Conservation (phyloP, 208 protist species). For the Leishmania amazonensis region DNA sequence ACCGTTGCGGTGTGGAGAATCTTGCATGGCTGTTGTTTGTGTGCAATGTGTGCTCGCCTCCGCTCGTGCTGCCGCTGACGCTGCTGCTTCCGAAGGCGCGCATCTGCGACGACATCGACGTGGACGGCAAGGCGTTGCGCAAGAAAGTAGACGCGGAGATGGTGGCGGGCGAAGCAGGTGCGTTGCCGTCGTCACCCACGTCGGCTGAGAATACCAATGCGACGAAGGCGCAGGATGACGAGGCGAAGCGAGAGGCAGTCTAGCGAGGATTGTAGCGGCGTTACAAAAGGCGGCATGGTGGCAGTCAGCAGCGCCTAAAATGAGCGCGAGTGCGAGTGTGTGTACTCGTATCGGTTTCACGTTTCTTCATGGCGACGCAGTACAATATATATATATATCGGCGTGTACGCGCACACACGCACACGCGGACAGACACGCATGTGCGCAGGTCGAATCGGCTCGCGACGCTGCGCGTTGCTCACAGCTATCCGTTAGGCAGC, state of each 20-base stretch:
- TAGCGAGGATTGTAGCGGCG: neutral
- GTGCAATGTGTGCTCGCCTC: constrained; percentile 45
- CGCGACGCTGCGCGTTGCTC: too few relatives aligned
- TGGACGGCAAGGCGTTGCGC: constrained; percentile 39
- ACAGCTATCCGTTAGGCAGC: too few relatives aligned
- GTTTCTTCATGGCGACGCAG: neutral
- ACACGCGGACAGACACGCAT: neutral
- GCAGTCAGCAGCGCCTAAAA: too few relatives aligned
- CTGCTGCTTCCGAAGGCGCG: constrained; percentile 56
- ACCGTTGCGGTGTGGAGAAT: constrained; percentile 58
- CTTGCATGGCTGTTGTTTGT: constrained; percentile 50
- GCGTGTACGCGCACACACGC: neutral
- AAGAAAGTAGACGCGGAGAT: neutral
- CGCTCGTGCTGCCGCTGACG: constrained; percentile 47
- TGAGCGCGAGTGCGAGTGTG: neutral
- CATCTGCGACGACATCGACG: constrained; percentile 52
- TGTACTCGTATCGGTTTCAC: too few relatives aligned
- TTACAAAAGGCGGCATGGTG: too few relatives aligned
- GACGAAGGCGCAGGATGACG: neutral
- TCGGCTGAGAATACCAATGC: neutral
- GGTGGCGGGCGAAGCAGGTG: neutral
- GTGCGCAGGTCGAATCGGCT: neutral
- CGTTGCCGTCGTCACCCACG: neutral
- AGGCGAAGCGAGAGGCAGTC: neutral
- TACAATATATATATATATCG: too few relatives aligned